Conservation (phyloP, 1,139 yeast genomes). For the Tardiomyces digboiensis region DNA sequence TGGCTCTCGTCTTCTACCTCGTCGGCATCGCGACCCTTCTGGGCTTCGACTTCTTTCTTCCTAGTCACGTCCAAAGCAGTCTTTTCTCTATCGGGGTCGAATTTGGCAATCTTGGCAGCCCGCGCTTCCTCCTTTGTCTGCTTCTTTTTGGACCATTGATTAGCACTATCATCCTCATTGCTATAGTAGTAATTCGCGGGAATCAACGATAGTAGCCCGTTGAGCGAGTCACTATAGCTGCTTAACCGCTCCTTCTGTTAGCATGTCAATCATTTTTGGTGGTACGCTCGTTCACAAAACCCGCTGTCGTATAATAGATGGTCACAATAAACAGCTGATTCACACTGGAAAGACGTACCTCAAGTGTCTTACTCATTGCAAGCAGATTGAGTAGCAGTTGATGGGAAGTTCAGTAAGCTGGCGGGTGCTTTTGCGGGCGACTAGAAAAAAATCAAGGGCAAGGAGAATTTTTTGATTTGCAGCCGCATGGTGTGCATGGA, state of each 20-base stretch:
- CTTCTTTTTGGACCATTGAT: conserved; percentile 84
- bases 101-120: conserved; percentile 55
- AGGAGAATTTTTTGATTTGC: no score
- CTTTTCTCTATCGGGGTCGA: conserved; percentile 58
- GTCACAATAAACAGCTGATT: no score
- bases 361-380: conserved; percentile 20
- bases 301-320: background rate
- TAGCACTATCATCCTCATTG: conserved; percentile 61
- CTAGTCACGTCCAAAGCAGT: conserved; percentile 56
- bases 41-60: conserved; percentile 46
- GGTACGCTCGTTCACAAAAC: no score
- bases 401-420: no score
- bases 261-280: conserved; percentile 15
- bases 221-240: conserved; percentile 81
- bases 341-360: no score
- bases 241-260: conserved; percentile 60
- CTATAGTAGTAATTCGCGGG: conserved; percentile 91
- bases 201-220: conserved; percentile 79
- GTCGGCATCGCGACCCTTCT: conserved; percentile 33
- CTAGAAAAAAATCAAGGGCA: no score
- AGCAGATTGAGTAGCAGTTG: no score
- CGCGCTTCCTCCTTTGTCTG: conserved; percentile 50
- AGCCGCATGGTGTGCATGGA: no score
- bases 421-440: no score
- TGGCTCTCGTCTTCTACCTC: conserved; percentile 14